Evolutionary conservation across 495 filamentous ascomycete genomes (phyloP).

Genomic region (Xylona heveae): DNA sequence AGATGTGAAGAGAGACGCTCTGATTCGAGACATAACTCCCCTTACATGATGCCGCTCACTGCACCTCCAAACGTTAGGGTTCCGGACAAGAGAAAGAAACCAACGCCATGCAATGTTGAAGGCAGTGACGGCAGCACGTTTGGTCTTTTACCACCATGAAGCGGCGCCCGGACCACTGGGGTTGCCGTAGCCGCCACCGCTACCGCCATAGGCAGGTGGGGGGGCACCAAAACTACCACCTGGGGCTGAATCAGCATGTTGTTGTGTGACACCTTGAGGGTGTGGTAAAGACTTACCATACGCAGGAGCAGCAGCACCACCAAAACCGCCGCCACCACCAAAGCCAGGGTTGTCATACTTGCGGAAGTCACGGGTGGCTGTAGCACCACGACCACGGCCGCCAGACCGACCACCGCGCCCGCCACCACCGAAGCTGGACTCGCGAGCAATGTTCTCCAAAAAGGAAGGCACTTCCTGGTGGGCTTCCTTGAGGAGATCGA

Average conservation of each 20-base stretch:
- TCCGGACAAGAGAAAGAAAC: slow-evolving; percentile 10
- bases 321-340: slow-evolving; percentile 32
- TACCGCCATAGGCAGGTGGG: slow-evolving; percentile 13
- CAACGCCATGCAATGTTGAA: slow-evolving; percentile 15
- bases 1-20: slow-evolving; percentile 18
- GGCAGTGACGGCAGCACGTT: slow-evolving; percentile 19
- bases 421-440: slow-evolving; percentile 61
- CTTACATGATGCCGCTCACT: background rate
- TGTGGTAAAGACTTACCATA: slow-evolving; percentile 4
- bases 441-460: slow-evolving; percentile 89
- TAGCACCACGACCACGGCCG: slow-evolving; percentile 37
- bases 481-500: slow-evolving; percentile 92
- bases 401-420: slow-evolving; percentile 53
- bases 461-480: slow-evolving; percentile 90
- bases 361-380: slow-evolving; percentile 75
- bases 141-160: slow-evolving; percentile 75
- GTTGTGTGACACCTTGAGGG: background rate
- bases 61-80: slow-evolving; percentile 1
- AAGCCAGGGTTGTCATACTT: too few species aligned
- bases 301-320: slow-evolving; percentile 20
- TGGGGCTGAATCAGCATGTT: background rate
- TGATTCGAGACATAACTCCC: slow-evolving; percentile 21
- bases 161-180: slow-evolving; percentile 62
- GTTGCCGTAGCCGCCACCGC: slow-evolving; percentile 53
- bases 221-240: background rate